Evolutionary conservation across 176 grass and related monocot genomes (phyloP).

Genomic region (Microstegium vimineum): DNA sequence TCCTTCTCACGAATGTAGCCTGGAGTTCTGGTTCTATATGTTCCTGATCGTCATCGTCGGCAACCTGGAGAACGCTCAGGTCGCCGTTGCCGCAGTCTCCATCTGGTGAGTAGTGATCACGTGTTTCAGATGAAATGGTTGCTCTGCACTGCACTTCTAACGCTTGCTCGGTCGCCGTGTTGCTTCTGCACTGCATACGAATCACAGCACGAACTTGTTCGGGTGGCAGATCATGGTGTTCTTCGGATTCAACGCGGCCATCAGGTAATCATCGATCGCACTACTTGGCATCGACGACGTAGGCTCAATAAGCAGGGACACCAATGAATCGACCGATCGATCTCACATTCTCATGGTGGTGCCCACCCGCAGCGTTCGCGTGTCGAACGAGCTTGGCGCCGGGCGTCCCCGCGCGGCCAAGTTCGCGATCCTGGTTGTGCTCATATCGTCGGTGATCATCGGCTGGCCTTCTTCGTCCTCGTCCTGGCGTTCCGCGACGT

Average conservation of each 20-base stretch:
- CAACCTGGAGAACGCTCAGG: constrained; percentile 62
- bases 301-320: neutral
- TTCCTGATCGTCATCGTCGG: too few relatives aligned
- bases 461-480: constrained; percentile 45
- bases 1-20: constrained; percentile 11
- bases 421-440: constrained; percentile 66
- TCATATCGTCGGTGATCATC: constrained; percentile 57
- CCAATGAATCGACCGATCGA: neutral
- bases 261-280: constrained; percentile 11
- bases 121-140: neutral
- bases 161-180: too few relatives aligned
- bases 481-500: constrained; percentile 59
- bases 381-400: constrained; percentile 88
- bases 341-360: neutral
- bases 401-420: constrained; percentile 55
- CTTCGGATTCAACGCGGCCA: too few relatives aligned
- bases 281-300: neutral
- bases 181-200: too few relatives aligned
- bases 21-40: constrained; percentile 92
- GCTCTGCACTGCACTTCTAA: too few relatives aligned
- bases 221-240: too few relatives aligned
- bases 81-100: constrained; percentile 80
- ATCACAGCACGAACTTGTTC: too few relatives aligned
- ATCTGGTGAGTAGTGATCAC: constrained; percentile 42
- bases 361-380: constrained; percentile 54